Conservation (phyloP, 495 filamentous ascomycete genomes). For the Penicillium steckii region DNA sequence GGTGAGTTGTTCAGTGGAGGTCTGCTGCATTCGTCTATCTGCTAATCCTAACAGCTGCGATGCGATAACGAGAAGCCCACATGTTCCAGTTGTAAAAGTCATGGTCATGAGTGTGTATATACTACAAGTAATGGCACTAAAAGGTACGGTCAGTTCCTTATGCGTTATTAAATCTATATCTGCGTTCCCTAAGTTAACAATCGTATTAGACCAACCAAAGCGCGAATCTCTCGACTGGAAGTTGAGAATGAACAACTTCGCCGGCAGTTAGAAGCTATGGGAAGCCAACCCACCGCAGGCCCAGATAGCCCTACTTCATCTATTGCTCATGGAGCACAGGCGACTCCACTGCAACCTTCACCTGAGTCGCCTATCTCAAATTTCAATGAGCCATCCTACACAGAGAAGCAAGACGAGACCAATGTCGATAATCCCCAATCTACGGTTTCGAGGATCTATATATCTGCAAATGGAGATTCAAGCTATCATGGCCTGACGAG, state of each 20-base stretch:
- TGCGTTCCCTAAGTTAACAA: background rate
- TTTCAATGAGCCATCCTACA: background rate
- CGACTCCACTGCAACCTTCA: background rate
- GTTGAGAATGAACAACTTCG: slow-evolving; percentile 27
- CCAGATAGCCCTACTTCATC: background rate
- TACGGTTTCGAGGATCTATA: slow-evolving; percentile 20
- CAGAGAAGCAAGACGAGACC: background rate
- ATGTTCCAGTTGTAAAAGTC: slow-evolving; percentile 25
- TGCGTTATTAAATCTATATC: background rate
- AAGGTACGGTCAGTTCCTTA: slow-evolving; percentile 19
- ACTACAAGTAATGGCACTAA: slow-evolving; percentile 3
- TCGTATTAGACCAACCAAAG: slow-evolving; percentile 22
- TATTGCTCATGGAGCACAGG: background rate
- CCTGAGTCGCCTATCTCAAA: background rate
- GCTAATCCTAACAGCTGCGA: slow-evolving; percentile 16
- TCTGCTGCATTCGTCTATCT: background rate
- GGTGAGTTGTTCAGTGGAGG: slow-evolving; percentile 10
- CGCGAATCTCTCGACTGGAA: slow-evolving; percentile 22
- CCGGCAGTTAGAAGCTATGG: slow-evolving; percentile 1
- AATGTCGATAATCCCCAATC: slow-evolving; percentile 10
- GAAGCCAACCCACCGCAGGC: background rate
- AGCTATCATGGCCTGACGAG: slow-evolving; percentile 35
- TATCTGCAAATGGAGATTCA: slow-evolving; percentile 26
- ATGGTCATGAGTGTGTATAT: slow-evolving; percentile 21
- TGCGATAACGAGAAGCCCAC: slow-evolving; percentile 29